phyloP scores from a whole-genome alignment of 768 basidiomycete genomes.

The Calocybe gangraenosa region DNA sequence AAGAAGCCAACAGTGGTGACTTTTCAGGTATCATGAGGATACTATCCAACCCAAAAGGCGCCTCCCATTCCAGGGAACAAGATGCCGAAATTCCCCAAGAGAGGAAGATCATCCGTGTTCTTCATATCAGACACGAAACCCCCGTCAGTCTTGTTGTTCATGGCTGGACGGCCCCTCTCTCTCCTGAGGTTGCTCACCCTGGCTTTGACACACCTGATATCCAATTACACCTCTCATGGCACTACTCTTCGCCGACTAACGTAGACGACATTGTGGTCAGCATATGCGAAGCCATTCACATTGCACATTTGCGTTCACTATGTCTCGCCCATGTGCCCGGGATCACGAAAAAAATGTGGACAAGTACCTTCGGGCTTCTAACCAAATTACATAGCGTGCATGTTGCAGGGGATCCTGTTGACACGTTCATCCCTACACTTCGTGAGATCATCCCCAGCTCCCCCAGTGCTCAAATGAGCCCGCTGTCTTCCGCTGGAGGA shows the following conservation, averaged over 20 bases:
- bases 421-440: constrained; percentile 22
- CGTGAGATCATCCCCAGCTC: constrained; percentile 12
- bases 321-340: constrained; percentile 18
- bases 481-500: constrained; percentile 7
- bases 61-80: constrained; percentile 2
- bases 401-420: constrained; percentile 18
- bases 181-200: not conserved
- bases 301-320: constrained; percentile 22
- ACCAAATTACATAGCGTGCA: constrained; percentile 22
- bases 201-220: constrained; percentile 6
- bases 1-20: constrained; percentile 13
- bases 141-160: constrained; percentile 12
- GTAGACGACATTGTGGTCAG: constrained; percentile 15
- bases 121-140: constrained; percentile 13
- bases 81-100: constrained; percentile 8
- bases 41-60: constrained; percentile 8
- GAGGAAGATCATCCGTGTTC: constrained; percentile 10
- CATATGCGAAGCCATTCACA: constrained; percentile 20
- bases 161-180: constrained; percentile 12
- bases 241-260: constrained; percentile 7
- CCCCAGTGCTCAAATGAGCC: constrained; percentile 8
- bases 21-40: constrained; percentile 18
- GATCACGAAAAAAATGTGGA: constrained; percentile 18
- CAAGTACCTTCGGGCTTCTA: constrained; percentile 22
- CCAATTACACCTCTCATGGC: constrained; percentile 24